Base-by-base conservation (phyloP, 139 green algal species). In the Chlamydomonas incerta region DNA sequence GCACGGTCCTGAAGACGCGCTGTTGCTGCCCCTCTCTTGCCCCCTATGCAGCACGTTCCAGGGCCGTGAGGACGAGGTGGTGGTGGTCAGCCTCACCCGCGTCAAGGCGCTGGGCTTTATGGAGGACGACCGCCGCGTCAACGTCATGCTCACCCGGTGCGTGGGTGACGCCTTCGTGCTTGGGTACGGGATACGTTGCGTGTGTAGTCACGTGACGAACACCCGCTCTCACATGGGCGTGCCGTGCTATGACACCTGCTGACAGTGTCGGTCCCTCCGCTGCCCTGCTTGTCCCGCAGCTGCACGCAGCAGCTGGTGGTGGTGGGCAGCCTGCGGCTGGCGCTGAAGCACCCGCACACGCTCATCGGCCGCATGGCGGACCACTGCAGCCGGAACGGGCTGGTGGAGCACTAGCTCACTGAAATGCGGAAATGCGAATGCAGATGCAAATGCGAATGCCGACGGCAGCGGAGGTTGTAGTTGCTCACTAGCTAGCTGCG, bases 141-240 rank as follows among this genome's bases (percentile, higher is more conserved):
- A 85, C 67, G 80, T 85, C 66, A 85, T 85, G 80, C 31, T 76
- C n/a, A 85, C 80, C 0, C 24, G 80, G 80, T 85, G 69, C 10
- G 77, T 28, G n/a, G 33, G 29, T n/a, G n/a, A n/a, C n/a, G n/a
- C n/a, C n/a, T n/a, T n/a, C n/a, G n/a, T n/a, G 34, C 9, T n/a
- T n/a, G n/a, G 34, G 35, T 24, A 10, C 26, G 14, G 1, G 47
- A 13, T 0, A 29, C 29, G 66, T 37, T 24, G 11, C 35, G 33
- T 17, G 26, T 26, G 65, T 71, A 46, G 11, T 21, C 10, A 20
- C 8, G 8, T 28, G 29, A 28, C 5, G 65, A 21, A 68, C 23
- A 68, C n/a, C n/a, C 67, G 33, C 28, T 24, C 17, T 6, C 8
- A 72, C 67, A 74, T 74, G 37, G 5, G 58, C 15, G 23, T 4